Evolutionary conservation across 768 basidiomycete genomes (phyloP).

Genomic region (Tricholoma terreum): DNA sequence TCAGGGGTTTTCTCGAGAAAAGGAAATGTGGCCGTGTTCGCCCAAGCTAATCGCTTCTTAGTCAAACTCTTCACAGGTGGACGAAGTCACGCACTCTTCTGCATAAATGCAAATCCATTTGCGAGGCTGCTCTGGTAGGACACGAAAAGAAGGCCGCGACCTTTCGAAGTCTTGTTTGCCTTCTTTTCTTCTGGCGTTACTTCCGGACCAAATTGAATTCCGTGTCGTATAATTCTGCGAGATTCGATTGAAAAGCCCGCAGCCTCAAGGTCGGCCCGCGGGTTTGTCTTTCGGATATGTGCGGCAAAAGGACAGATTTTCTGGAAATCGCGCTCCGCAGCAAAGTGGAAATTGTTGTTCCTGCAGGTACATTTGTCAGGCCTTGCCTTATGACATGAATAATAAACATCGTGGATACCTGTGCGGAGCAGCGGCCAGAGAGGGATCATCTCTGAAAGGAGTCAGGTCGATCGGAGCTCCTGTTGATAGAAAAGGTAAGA

Average conservation of each 20-base stretch:
- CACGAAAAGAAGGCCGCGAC: slow-evolving; percentile 48
- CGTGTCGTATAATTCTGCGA: slow-evolving; percentile 39
- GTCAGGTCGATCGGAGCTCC: slow-evolving; percentile 46
- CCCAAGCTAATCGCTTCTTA: slow-evolving; percentile 30
- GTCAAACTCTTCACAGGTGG: background rate
- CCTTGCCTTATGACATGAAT: slow-evolving; percentile 11
- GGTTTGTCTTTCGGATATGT: slow-evolving; percentile 45
- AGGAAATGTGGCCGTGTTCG: slow-evolving; percentile 36
- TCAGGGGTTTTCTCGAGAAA: slow-evolving; percentile 24
- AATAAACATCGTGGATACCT: slow-evolving; percentile 22
- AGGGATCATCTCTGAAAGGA: slow-evolving; percentile 42
- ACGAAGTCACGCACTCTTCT: slow-evolving; percentile 29
- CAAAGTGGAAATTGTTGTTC: slow-evolving; percentile 44
- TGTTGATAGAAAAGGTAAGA: slow-evolving; percentile 7
- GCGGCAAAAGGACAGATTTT: slow-evolving; percentile 47
- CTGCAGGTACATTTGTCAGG: slow-evolving; percentile 15
- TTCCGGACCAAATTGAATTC: slow-evolving; percentile 53
- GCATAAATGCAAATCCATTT: slow-evolving; percentile 42
- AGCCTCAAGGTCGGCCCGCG: slow-evolving; percentile 41
- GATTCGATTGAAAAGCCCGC: slow-evolving; percentile 20
- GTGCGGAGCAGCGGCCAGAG: slow-evolving; percentile 31
- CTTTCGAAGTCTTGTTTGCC: slow-evolving; percentile 37
- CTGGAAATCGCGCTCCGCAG: slow-evolving; percentile 30
- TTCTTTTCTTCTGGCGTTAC: slow-evolving; percentile 36
- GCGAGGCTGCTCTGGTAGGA: slow-evolving; percentile 40